phyloP scores from a whole-genome alignment of 495 filamentous ascomycete species.

The Amphirosellinia nigrospora region DNA sequence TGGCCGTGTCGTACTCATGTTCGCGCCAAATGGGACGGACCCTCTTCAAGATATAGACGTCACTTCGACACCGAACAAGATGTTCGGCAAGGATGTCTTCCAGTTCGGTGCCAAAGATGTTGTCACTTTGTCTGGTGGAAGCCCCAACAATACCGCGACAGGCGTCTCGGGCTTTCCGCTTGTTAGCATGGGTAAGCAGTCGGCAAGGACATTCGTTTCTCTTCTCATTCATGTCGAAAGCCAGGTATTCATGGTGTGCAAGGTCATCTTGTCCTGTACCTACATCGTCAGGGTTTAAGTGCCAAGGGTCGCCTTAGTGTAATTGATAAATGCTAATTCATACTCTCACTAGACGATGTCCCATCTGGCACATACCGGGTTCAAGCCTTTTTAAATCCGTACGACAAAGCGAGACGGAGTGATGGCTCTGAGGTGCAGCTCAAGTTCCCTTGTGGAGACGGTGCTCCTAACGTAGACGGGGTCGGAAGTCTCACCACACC shows the following conservation, averaged over 20 bases:
- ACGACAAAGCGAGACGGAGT: conserved; percentile 13
- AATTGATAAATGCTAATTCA: background rate
- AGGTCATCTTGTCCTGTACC: background rate
- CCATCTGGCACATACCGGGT: conserved; percentile 21
- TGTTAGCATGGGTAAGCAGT: conserved; percentile 17
- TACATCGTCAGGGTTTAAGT: background rate
- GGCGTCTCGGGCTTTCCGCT: conserved; percentile 24
- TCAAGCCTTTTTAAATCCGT: conserved; percentile 25
- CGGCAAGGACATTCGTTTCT: background rate
- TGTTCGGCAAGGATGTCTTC: conserved; percentile 29
- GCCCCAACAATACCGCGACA: background rate
- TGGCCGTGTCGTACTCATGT: conserved; percentile 27
- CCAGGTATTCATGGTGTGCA: background rate
- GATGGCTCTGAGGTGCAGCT: conserved; percentile 24
- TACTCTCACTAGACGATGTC: conserved; percentile 20
- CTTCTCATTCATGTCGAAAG: background rate
- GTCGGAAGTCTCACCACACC: conserved; percentile 22
- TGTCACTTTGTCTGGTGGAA: conserved; percentile 21
- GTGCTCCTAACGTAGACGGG: conserved; percentile 22
- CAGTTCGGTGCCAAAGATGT: conserved; percentile 16
- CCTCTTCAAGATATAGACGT: conserved; percentile 25
- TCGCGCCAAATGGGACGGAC: conserved; percentile 26
- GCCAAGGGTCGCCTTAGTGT: background rate
- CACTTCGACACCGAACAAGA: conserved; percentile 27
- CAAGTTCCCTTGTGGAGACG: conserved; percentile 25